phyloP scores from a whole-genome alignment of 1,284 basidiomycete genomes.

The Austroboletus olivaceoglutinosus region DNA sequence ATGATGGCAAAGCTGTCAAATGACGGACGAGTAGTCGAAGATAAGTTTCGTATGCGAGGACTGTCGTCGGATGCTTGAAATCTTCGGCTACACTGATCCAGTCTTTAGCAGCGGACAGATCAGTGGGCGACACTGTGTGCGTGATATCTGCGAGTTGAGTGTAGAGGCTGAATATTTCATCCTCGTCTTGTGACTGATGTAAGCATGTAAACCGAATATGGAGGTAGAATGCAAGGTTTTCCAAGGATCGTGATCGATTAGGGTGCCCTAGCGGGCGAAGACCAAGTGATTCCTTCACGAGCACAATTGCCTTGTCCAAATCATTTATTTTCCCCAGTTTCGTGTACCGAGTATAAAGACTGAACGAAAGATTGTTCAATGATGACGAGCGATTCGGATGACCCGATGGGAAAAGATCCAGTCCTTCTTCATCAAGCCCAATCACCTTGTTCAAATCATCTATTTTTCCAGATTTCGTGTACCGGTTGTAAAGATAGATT shows the following conservation, averaged over 20 bases:
- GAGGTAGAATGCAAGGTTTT: not conserved
- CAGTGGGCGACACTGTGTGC: not conserved
- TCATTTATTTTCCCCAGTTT: too few species aligned
- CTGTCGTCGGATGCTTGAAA: not conserved
- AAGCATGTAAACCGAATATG: not conserved
- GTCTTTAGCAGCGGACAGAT: not conserved
- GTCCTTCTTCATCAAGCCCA: not conserved
- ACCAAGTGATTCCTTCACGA: too few species aligned
- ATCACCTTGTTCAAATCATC: not conserved
- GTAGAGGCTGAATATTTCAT: too few species aligned
- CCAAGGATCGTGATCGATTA: not conserved
- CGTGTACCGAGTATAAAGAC: too few species aligned
- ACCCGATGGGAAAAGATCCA: not conserved
- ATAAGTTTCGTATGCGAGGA: not conserved
- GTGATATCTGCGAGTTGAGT: not conserved
- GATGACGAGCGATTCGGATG: not conserved
- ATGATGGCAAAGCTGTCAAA: not conserved
- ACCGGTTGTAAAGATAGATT: not conserved
- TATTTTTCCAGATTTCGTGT: not conserved
- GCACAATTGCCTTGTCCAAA: too few species aligned
- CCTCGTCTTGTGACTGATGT: not conserved
- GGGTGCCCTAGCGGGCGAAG: too few species aligned
- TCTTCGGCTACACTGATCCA: not conserved
- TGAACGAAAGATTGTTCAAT: too few species aligned
- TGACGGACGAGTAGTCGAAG: not conserved